Evolutionary conservation across 805 yeast species (phyloP), one percentile per base, ranked within the genome.

Genomic region (Metschnikowia peoriensis): DNA sequence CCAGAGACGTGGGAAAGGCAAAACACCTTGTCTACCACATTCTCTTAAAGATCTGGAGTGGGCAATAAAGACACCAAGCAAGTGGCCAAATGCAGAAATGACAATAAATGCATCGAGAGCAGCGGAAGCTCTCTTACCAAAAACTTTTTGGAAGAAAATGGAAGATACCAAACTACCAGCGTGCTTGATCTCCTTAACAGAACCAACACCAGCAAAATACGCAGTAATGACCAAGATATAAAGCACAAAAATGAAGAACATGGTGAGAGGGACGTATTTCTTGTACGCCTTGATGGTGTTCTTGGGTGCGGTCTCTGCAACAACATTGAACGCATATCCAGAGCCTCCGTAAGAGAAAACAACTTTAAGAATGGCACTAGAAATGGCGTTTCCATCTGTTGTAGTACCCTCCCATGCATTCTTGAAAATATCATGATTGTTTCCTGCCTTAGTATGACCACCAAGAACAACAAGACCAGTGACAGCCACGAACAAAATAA

Each of bases 271-370:
- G 28, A 71, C 65, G 42, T 64, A 64, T 38, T 38, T 53, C 38
- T 62, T 61, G 57, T 62, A 66, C 45, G 66, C 59, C 41, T 61
- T 65, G 47, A 64, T 63, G 29, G 67, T 61, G 57, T 64, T 55
- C 53, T 57, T 59, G 14, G 66, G 67, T 47, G 58, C 52, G 8
- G 69, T 56, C 49, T 68, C 72, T 8, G 70, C 72, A 7, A 61
- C 70, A 34, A 75, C 68, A 11, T 66, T 68, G 57, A 76, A 69
- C 0, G 74, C 73, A 59, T 76, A 76, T 9, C 59, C 58, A 16
- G 70, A 59, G 38, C 80, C 80, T 48, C 76, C 69, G 52, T 71
- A 77, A 1, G 80, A 66, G 46, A 76, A 77, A 4, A 76, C 65
- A 41, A 73, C 78, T 67, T 60, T 72, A 55, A 77, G 71, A 61